phyloP scores from a whole-genome alignment of 208 protist species.

The Leishmania braziliensis region DNA sequence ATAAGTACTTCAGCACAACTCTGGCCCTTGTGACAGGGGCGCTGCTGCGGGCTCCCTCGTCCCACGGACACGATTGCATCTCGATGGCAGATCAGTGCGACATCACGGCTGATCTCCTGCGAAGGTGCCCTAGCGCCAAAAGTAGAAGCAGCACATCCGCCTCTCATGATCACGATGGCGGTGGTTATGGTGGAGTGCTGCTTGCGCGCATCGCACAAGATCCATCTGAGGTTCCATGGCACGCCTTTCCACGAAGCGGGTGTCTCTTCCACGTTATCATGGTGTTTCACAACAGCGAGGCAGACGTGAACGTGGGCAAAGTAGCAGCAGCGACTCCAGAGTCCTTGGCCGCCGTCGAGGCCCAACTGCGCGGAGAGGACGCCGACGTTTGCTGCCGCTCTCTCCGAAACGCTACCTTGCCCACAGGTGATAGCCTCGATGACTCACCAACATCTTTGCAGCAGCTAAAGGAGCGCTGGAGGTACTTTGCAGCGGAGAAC shows the following conservation, averaged over 20 bases:
- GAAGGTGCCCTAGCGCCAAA: neutral
- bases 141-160: neutral
- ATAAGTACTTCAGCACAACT: slow-evolving; percentile 18
- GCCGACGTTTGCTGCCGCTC: neutral
- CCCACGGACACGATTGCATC: neutral
- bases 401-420: neutral
- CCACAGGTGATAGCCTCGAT: neutral
- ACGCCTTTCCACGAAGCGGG: slow-evolving; percentile 30
- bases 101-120: neutral
- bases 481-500: slow-evolving; percentile 32
- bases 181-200: slow-evolving; percentile 43
- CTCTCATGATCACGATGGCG: neutral
- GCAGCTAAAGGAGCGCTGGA: slow-evolving; percentile 23
- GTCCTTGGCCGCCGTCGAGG: neutral
- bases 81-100: neutral
- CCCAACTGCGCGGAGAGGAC: neutral
- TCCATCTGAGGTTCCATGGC: slow-evolving; percentile 48
- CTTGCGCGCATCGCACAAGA: slow-evolving; percentile 32
- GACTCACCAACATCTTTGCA: neutral
- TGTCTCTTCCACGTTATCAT: slow-evolving; percentile 47
- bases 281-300: slow-evolving; percentile 18
- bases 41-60: neutral
- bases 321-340: neutral
- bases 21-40: slow-evolving; percentile 11
- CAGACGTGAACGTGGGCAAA: too few species aligned